Base-by-base conservation (phyloP, 2,329 filamentous ascomycete genomes). In the Scedosporium dehoogii region DNA sequence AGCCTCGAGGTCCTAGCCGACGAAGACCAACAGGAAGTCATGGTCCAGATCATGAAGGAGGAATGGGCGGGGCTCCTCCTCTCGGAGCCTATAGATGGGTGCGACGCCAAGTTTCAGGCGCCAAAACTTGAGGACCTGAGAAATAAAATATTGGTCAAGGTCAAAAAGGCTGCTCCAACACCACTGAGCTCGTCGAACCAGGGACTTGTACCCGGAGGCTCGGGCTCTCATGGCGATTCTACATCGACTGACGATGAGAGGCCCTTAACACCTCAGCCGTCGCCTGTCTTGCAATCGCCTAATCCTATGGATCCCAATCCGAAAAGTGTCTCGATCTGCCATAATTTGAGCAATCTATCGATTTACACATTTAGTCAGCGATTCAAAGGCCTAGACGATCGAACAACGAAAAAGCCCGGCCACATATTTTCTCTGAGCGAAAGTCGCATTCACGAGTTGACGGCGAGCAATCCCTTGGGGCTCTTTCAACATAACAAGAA, bases 21-120 rank as follows among this genome's bases (percentile, higher is more conserved):
- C 64, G 77, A 82, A 1, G 85, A 90, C 61, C 93, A 97, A 73
- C 94, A 99, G 73, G 86, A 91, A 66, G 82, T 89, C 59, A 97
- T 97, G 90, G 92, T 96, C 10, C 84, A 90, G 62, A 96, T 97
- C 66, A 97, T 99, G 89, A 86, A 86, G 66, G 86, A 96, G 67
- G 88, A 90, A 66, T 99, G 92, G 92, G 83, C 82, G 48, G 86
- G 84, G 0, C 76, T 89, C 68, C 79, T 97, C 5, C 79, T 97
- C 10, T 86, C 91, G 23, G 69, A 75, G 61, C 76, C 76, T 44
- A 80, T 75, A 21, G 78, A 81, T 21, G 74, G 78, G 68, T 76
- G 78, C 67, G 72, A 84, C 70, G 78, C 85, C 0, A 76, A 73
- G 14, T 78, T 82, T 62, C 76, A 78, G 4, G 82, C 93, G 27